Conservation (phyloP, 805 yeast genomes). For the Starmerella ratchasimensis region DNA sequence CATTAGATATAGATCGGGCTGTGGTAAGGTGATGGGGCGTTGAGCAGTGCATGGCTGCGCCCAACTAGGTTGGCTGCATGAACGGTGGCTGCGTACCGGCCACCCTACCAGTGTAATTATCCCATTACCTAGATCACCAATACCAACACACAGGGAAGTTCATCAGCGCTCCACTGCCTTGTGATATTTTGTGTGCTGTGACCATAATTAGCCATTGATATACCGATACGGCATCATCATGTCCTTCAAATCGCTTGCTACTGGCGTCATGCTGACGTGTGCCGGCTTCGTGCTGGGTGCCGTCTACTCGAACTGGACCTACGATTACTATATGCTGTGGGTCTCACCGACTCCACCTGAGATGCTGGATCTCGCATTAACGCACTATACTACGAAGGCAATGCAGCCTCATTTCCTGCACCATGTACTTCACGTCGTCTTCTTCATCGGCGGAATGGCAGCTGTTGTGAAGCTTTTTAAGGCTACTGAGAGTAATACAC, state of each 20-base stretch:
- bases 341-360: constrained; percentile 34
- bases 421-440: constrained; percentile 48
- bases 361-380: constrained; percentile 48
- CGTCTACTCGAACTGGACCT: constrained; percentile 64
- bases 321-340: constrained; percentile 69
- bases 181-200: too few relatives aligned
- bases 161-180: too few relatives aligned
- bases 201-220: too few relatives aligned
- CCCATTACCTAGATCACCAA: too few relatives aligned
- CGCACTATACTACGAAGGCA: constrained; percentile 68
- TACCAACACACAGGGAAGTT: too few relatives aligned
- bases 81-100: too few relatives aligned
- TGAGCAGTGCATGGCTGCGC: too few relatives aligned
- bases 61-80: too few relatives aligned
- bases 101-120: too few relatives aligned
- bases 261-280: constrained; percentile 27
- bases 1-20: too few relatives aligned
- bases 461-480: constrained; percentile 64
- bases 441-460: constrained; percentile 57
- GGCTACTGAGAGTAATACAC: constrained; percentile 72
- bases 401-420: constrained; percentile 44
- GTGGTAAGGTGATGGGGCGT: too few relatives aligned
- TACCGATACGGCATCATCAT: constrained; percentile 14
- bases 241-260: constrained; percentile 24
- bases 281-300: constrained; percentile 72